These are phyloP conservation scores for Pyrus bretschneideri DNA, from an alignment of 306 rosid genomes.

Conservation along the genomic window DNA sequence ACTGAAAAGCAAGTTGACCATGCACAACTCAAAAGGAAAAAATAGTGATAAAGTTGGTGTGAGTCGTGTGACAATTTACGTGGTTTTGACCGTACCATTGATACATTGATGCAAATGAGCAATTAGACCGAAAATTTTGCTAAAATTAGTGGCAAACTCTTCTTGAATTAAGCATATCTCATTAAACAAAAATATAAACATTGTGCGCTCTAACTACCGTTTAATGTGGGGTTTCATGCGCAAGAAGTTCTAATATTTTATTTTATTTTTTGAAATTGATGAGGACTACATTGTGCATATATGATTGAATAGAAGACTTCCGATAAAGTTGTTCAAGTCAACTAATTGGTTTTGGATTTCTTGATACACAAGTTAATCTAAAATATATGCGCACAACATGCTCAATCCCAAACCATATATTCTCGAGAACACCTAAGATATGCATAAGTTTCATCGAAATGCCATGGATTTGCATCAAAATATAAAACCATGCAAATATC, in stretches of 20 bases:
- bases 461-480: background rate
- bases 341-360: background rate
- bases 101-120: background rate
- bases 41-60: background rate
- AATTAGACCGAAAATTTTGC: background rate
- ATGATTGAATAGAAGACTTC: background rate
- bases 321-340: background rate
- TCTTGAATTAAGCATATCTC: background rate
- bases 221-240: background rate
- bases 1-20: too few relatives aligned
- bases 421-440: constrained; percentile 4
- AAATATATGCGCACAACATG: background rate
- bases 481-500: background rate
- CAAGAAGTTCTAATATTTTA: background rate
- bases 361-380: background rate
- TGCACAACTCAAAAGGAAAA: background rate
- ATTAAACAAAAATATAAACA: background rate
- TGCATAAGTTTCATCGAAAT: constrained; percentile 1
- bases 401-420: background rate
- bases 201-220: background rate
- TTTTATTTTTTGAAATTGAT: too few relatives aligned
- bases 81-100: too few relatives aligned
- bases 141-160: background rate
- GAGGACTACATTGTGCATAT: too few relatives aligned
- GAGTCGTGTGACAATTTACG: too few relatives aligned